These are phyloP conservation scores for Fusarium cyanostomum DNA, from an alignment of 2,329 filamentous ascomycete species.

Conservation along the genomic window DNA sequence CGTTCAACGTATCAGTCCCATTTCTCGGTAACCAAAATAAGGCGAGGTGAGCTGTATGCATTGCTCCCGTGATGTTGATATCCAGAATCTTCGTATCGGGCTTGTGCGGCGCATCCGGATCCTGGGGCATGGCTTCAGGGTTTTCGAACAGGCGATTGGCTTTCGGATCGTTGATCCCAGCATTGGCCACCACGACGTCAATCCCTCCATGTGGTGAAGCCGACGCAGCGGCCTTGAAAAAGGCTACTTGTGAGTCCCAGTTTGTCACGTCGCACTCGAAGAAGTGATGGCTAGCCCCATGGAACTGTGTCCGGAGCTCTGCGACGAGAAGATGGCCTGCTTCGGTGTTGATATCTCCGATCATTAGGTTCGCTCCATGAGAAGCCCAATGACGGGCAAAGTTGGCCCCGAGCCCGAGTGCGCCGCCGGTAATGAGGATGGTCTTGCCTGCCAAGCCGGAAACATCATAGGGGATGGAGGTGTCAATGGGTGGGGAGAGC, in stretches of 20 bases:
- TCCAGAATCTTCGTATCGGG: background rate
- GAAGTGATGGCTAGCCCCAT: background rate
- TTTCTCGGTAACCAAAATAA: slow-evolving; percentile 5
- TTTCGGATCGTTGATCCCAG: slow-evolving; percentile 1
- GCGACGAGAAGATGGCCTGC: background rate
- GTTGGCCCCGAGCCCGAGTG: background rate
- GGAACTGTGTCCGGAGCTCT: background rate
- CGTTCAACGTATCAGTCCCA: background rate
- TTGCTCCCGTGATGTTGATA: slow-evolving; percentile 6
- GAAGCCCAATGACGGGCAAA: slow-evolving; percentile 6
- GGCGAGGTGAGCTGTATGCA: slow-evolving; percentile 6
- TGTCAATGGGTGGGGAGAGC: slow-evolving; percentile 6
- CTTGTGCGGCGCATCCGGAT: slow-evolving; percentile 2
- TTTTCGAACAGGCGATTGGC: slow-evolving; percentile 9
- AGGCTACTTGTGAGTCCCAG: slow-evolving; percentile 9
- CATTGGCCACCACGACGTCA: slow-evolving; percentile 11
- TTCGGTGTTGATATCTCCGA: slow-evolving; percentile 10
- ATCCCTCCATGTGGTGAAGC: slow-evolving; percentile 8
- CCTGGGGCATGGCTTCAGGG: background rate
- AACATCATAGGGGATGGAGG: background rate
- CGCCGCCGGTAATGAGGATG: slow-evolving; percentile 8
- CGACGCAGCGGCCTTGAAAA: slow-evolving; percentile 5
- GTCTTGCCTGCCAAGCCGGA: background rate
- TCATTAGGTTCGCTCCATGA: slow-evolving; percentile 9
- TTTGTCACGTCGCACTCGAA: slow-evolving; percentile 8